These are phyloP conservation scores for Auricularia sp. DNA, from an alignment of 768 basidiomycete genomes.

Conservation along the genomic window DNA sequence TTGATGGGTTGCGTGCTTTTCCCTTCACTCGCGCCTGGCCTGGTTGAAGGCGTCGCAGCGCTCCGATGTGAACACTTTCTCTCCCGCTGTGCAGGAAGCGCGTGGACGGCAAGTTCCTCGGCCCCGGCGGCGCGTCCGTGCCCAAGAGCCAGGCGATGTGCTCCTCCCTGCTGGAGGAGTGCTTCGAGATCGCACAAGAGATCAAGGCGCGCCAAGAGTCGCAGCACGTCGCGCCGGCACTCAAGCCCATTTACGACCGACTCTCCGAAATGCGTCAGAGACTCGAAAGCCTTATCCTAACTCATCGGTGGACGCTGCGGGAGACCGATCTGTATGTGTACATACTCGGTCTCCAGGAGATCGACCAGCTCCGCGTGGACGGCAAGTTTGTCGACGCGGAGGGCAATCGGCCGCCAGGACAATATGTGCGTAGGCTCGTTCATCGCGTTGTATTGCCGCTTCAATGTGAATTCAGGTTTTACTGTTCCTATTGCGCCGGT, in stretches of 20 bases:
- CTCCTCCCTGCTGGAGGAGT: slow-evolving; percentile 87
- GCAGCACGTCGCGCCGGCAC: slow-evolving; percentile 71
- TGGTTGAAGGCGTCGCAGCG: background rate
- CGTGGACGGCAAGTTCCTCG: slow-evolving; percentile 92
- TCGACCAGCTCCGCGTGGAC: slow-evolving; percentile 93
- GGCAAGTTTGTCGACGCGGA: slow-evolving; percentile 95
- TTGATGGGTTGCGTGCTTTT: slow-evolving; percentile 81
- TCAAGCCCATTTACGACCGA: slow-evolving; percentile 90
- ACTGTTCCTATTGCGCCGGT: slow-evolving; percentile 84
- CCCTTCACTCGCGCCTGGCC: slow-evolving; percentile 6
- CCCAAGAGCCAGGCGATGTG: slow-evolving; percentile 88
- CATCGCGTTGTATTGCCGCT: slow-evolving; percentile 2
- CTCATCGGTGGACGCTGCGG: slow-evolving; percentile 92
- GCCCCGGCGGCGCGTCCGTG: slow-evolving; percentile 71
- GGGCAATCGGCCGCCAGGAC: slow-evolving; percentile 82
- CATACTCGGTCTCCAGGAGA: slow-evolving; percentile 84
- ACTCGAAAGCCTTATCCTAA: slow-evolving; percentile 84
- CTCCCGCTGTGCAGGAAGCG: slow-evolving; percentile 48
- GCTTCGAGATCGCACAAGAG: slow-evolving; percentile 91
- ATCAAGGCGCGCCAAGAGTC: slow-evolving; percentile 89
- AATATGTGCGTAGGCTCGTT: slow-evolving; percentile 59
- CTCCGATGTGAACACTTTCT: background rate
- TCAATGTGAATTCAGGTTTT: slow-evolving; percentile 49
- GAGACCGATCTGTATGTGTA: slow-evolving; percentile 95
- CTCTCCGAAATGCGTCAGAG: slow-evolving; percentile 76